Evolutionary conservation across 768 basidiomycete species (phyloP).

Genomic region (Suillus alpinus): DNA sequence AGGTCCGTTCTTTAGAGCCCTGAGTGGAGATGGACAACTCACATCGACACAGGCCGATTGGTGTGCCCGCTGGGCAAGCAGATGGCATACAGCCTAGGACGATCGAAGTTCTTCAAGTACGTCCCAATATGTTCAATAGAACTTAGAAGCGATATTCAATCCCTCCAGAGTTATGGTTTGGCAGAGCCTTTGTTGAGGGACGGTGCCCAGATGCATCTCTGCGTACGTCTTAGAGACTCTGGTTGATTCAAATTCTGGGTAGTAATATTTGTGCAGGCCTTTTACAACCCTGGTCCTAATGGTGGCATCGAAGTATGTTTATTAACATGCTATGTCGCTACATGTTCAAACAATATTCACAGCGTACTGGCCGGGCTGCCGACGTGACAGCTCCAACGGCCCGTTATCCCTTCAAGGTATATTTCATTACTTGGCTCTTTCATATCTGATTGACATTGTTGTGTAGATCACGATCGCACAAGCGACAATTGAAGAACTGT

Average conservation of each 20-base stretch:
- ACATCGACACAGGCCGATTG: constrained; percentile 31
- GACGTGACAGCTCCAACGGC: constrained; percentile 62
- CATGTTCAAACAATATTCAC: neutral
- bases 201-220: constrained; percentile 68
- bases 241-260: neutral
- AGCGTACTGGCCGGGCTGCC: constrained; percentile 63
- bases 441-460: neutral
- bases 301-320: constrained; percentile 59
- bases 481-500: constrained; percentile 41
- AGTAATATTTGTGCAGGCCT: constrained; percentile 45
- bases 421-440: neutral
- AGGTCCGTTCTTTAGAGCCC: constrained; percentile 25
- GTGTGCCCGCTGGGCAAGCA: constrained; percentile 47
- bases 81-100: constrained; percentile 57
- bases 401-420: constrained; percentile 70
- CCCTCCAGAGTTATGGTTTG: constrained; percentile 68
- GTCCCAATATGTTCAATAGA: neutral
- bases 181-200: constrained; percentile 60
- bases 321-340: neutral
- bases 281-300: constrained; percentile 63
- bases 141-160: neutral
- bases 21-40: neutral
- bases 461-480: constrained; percentile 37
- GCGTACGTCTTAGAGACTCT: constrained; percentile 40
- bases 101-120: constrained; percentile 51